Conservation (phyloP, 2,329 filamentous ascomycete genomes). For the Colletotrichum incanum region DNA sequence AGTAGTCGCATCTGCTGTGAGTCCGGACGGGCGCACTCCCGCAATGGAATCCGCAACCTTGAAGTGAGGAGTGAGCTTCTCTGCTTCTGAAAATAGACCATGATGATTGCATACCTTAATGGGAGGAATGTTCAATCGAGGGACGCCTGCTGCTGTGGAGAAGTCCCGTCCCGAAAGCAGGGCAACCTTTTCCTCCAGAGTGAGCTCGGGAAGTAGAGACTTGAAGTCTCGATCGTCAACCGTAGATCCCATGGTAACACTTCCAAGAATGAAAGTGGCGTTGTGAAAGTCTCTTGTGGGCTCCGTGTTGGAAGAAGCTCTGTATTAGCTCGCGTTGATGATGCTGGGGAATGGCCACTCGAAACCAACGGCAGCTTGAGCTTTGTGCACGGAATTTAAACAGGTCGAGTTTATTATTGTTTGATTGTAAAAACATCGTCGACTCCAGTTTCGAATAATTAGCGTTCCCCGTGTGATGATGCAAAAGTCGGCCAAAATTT, state of each 20-base stretch:
- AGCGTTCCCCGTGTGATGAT: conserved; percentile 4
- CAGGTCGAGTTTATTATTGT: not conserved
- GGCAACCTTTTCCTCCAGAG: conserved; percentile 37
- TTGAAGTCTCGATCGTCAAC: conserved; percentile 33
- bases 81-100: not conserved
- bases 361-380: not conserved
- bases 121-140: conserved; percentile 41
- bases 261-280: not conserved
- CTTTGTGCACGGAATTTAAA: not conserved
- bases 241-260: conserved; percentile 18
- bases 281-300: not conserved
- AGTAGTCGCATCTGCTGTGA: conserved; percentile 40
- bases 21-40: conserved; percentile 39
- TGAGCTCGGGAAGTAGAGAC: conserved; percentile 29
- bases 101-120: conserved; percentile 18
- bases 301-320: not conserved
- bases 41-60: conserved; percentile 44
- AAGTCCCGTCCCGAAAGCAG: conserved; percentile 43
- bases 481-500: conserved; percentile 21
- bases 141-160: conserved; percentile 41
- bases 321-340: no score
- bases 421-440: conserved; percentile 10
- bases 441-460: not conserved
- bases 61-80: not conserved
- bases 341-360: not conserved